A percentile compares a stretch with the other conserved stretches of the same genome.
Conservation (phyloP, 768 basidiomycete species). For the Boletus coccyginus region DNA sequence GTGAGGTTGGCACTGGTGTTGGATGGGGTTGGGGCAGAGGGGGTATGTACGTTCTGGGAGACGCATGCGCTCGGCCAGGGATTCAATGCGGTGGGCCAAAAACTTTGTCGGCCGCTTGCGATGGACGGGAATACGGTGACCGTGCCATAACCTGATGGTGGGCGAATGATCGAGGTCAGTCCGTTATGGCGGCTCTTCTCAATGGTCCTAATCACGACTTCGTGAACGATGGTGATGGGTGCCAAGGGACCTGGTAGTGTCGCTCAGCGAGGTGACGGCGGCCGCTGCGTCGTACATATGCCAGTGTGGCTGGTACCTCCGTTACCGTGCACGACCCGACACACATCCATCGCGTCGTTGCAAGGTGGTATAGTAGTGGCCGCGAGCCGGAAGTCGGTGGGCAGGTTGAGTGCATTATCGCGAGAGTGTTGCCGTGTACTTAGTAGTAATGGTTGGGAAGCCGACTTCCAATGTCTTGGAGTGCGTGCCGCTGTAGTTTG, state of each 20-base stretch:
- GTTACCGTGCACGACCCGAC: too few species aligned
- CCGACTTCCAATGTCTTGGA: too few species aligned
- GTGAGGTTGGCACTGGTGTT: conserved; percentile 28
- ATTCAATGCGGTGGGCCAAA: conserved; percentile 28
- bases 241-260: conserved; percentile 32
- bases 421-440: too few species aligned
- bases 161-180: conserved; percentile 13
- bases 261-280: conserved; percentile 40
- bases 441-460: too few species aligned
- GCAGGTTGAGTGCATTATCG: too few species aligned
- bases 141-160: conserved; percentile 39
- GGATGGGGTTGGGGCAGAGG: conserved; percentile 33
- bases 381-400: too few species aligned
- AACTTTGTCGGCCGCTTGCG: conserved; percentile 16
- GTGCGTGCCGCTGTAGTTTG: too few species aligned
- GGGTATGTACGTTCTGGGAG: conserved; percentile 40
- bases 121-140: conserved; percentile 33
- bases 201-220: conserved; percentile 11
- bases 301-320: too few species aligned
- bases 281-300: too few species aligned
- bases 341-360: too few species aligned
- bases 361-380: too few species aligned
- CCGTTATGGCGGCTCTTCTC: conserved; percentile 9
- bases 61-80: conserved; percentile 34
- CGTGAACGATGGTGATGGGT: conserved; percentile 13